Base-by-base conservation (phyloP, 495 filamentous ascomycete genomes). In the Endocarpon pusillum region DNA sequence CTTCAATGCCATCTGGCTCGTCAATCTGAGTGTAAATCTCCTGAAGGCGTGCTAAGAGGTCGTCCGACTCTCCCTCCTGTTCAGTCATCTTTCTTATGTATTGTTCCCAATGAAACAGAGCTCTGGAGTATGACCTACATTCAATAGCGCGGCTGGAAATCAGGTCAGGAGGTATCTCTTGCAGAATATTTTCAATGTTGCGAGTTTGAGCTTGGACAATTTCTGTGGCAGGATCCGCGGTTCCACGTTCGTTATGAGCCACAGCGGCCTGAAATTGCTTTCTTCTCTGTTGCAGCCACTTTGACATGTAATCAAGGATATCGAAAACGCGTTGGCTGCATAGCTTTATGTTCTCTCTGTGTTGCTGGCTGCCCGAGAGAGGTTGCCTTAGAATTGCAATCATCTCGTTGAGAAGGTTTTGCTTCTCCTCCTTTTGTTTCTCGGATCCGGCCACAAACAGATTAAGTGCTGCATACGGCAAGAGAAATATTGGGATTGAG, bases 11-110 rank as follows among this genome's bases (percentile, higher is more conserved):
- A 52, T 99, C 89, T 1, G 89, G 89, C 45, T 99, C 89, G 42
- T 99, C 91, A 33, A 99, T 94, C 41, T 91, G 75, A 1, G 81
- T 85, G 52, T 96, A 99, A 25, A 94, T 94, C 14, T 85, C 72
- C 43, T 94, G 89, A 3, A 97, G 56, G 19, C 73, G 65, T 42
- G 84, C 71, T 42, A 86, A 71, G 2, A 87, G 60, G 34, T 62
- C 44, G 4, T 48, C 43, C 11, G 58, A 49, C 9, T 55, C 47
- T 19, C 40, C 37, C 3, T 56, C 54, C 23, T 60, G 52, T 39
- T 25, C 50, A 51, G 18, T 49, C 46, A 34, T 58, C 37, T 76
- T 69, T 14, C 77, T 72, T 34, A 93, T 82, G 43, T 87, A 79
- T 46, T 87, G 82, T 51, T 99, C 89, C 67, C 87, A 84, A 45